Base-by-base conservation (phyloP, 805 yeast species). In the Candida takata region DNA sequence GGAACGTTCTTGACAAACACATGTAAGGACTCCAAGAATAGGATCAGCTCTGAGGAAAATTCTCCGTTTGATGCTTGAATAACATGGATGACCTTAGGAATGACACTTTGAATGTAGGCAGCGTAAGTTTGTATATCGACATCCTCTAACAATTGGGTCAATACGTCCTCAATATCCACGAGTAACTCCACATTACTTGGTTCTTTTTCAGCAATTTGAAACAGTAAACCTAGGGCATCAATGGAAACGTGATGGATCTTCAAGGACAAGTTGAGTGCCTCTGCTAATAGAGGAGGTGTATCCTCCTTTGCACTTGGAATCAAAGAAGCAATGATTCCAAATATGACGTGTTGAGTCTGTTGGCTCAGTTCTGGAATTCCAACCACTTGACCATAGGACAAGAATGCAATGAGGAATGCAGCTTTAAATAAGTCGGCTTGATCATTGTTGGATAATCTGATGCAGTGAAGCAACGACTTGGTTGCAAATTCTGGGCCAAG, bases 291-390 rank as follows among this genome's bases (percentile, higher is more conserved):
- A 2, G 87, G 73, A 24, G 83, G 76, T 0, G 95, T 72, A 49
- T 88, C 97, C 31, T 85, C 95, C 30, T 77, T 83, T 0, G 92
- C 72, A 1, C 74, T 80, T 2, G 68, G 71, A 4, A 70, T 51
- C 8, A 90, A 12, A 9, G 34, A 15, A 4, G 31, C 24, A n/a
- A 47, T 39, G n/a, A 47, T 42, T 3, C 55, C 25, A 8, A 72
- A 51, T 9, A 64, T 43, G 4, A 43, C 43, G 6, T 40, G 24
- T 21, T 47, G 45, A 33, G 57, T 50, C 6, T 59, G 47, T 16
- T 49, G 54, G 2, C 37, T 31, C 3, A 40, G 16, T 8, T 37
- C 21, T 11, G 37, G 33, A 14, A 46, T 33, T 12, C 38, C 37
- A 15, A 59, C 47, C 48, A 71, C 70, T 16, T 64, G 59, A 8